Percentiles rank a stretch among this genome's conserved stretches.
phyloP scores from a whole-genome alignment of 2,329 filamentous ascomycete genomes.

The Penicillium sp. region DNA sequence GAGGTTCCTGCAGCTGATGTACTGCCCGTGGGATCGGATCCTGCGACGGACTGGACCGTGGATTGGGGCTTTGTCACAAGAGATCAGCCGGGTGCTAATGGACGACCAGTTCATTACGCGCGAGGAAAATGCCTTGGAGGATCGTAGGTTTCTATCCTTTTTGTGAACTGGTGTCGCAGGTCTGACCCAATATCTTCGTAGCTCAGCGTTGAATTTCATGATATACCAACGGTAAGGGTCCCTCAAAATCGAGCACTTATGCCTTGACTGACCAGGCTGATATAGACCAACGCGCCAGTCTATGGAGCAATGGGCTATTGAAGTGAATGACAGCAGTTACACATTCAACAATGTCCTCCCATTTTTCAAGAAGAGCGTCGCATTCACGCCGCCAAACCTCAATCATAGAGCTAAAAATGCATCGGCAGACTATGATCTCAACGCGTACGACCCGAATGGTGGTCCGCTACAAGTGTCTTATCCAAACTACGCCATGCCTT shows the following conservation, averaged over 20 bases:
- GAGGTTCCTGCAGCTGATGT: constrained; percentile 23
- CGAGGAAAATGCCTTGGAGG: constrained; percentile 32
- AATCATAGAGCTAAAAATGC: constrained; percentile 25
- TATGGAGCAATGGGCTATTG: constrained; percentile 29
- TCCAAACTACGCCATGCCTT: constrained; percentile 42
- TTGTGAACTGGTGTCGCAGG: no score
- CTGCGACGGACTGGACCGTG: constrained; percentile 6
- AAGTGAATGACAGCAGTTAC: constrained; percentile 32
- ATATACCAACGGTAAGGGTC: constrained; percentile 28
- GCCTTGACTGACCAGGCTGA: neutral
- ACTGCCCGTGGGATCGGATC: constrained; percentile 25
- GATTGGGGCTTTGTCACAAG: constrained; percentile 31
- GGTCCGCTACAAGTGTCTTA: constrained; percentile 46
- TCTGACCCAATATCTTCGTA: neutral
- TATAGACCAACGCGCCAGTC: constrained; percentile 21
- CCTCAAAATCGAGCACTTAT: no score
- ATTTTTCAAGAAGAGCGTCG: constrained; percentile 28
- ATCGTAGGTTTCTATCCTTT: constrained; percentile 17
- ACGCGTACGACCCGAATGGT: constrained; percentile 28
- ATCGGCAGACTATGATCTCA: constrained; percentile 21
- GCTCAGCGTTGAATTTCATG: constrained; percentile 32
- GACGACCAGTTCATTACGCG: constrained; percentile 26
- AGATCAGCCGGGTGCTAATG: constrained; percentile 25
- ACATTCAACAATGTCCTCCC: constrained; percentile 26
- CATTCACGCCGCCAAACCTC: constrained; percentile 29